Evolutionary conservation across 2,329 filamentous ascomycete species (phyloP).

Genomic region (Magnaporthiopsis rhizophila): DNA sequence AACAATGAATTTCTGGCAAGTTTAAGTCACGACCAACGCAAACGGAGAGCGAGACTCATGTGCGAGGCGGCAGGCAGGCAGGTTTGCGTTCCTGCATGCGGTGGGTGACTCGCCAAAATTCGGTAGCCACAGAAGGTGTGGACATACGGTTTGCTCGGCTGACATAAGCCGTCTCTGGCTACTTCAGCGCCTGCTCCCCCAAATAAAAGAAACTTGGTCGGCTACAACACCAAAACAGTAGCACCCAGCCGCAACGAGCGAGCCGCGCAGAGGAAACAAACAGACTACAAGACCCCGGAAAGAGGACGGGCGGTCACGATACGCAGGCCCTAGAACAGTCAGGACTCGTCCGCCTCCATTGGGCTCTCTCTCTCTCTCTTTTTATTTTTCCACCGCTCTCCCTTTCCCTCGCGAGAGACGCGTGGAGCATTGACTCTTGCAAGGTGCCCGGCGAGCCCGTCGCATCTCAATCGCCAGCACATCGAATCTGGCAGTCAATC

Average conservation of each 20-base stretch:
- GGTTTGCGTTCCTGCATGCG: neutral
- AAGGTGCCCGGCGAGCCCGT: neutral
- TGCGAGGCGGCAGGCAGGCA: neutral
- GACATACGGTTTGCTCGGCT: neutral
- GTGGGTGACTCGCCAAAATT: neutral
- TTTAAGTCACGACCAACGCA: neutral
- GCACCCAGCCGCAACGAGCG: neutral
- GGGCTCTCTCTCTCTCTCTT: neutral
- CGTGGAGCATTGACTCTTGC: neutral
- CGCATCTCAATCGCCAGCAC: neutral
- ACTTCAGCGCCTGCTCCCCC: conserved; percentile 5
- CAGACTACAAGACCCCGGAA: neutral
- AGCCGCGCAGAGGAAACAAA: neutral
- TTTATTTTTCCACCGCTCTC: neutral
- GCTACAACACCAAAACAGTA: conserved; percentile 7
- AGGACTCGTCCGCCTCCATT: neutral
- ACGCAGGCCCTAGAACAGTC: neutral
- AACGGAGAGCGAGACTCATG: neutral
- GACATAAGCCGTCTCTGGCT: conserved; percentile 6
- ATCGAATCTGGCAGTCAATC: neutral
- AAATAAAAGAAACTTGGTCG: conserved; percentile 7
- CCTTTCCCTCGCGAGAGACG: neutral
- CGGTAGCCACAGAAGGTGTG: neutral
- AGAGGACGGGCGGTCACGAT: neutral
- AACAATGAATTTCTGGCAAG: too few species aligned